A percentile compares a stretch with the other conserved stretches of the same genome.
These are phyloP conservation scores for Maudiozyma barnettii DNA, from an alignment of 805 yeast genomes.

Conservation along the genomic window DNA sequence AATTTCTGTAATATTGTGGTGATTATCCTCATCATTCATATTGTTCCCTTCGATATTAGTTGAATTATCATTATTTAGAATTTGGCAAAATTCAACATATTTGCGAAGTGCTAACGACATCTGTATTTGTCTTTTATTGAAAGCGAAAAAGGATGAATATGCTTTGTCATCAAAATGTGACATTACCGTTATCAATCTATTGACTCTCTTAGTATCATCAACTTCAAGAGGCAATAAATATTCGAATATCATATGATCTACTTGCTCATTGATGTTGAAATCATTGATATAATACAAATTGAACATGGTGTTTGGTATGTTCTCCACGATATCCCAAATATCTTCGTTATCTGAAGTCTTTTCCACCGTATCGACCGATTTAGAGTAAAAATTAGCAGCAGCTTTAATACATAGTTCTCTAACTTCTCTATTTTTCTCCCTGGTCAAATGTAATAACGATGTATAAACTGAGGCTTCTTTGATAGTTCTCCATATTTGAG, in stretches of 20 bases:
- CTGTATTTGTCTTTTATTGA: conserved; percentile 59
- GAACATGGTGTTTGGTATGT: conserved; percentile 57
- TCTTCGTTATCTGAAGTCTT: conserved; percentile 14
- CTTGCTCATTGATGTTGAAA: conserved; percentile 49
- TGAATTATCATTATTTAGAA: conserved; percentile 21
- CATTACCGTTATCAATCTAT: conserved; percentile 43
- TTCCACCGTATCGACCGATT: conserved; percentile 29
- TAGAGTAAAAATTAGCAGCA: conserved; percentile 47
- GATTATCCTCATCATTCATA: conserved; percentile 5
- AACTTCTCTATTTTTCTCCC: conserved; percentile 62
- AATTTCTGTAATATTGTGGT: conserved; percentile 4
- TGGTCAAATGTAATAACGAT: conserved; percentile 50
- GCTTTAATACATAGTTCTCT: conserved; percentile 50
- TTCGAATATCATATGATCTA: conserved; percentile 55
- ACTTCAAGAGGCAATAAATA: conserved; percentile 48
- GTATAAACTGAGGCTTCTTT: conserved; percentile 39
- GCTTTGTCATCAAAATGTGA: conserved; percentile 46
- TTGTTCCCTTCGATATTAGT: conserved; percentile 12
- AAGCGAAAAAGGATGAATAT: conserved; percentile 55
- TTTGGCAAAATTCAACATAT: conserved; percentile 41
- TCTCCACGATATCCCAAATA: conserved; percentile 24
- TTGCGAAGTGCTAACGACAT: conserved; percentile 42
- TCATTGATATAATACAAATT: conserved; percentile 69
- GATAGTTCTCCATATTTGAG: conserved; percentile 39
- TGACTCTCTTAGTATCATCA: conserved; percentile 39